Conservation (phyloP, 2,329 filamentous ascomycete species). For the Calonectria multiphialidica region DNA sequence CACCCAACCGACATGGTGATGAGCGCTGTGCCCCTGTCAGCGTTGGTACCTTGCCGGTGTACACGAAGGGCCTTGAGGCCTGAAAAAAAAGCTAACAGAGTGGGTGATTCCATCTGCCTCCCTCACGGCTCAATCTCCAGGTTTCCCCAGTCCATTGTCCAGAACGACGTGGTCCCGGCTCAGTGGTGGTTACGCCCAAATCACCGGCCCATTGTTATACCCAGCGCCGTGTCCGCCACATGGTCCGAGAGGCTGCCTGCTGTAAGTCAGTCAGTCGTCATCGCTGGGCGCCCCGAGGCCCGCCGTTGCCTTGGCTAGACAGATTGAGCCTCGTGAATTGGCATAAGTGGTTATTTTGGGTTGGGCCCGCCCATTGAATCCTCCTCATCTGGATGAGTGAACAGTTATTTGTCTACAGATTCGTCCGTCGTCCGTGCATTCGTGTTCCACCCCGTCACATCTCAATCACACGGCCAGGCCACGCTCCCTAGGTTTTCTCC, state of each 20-base stretch:
- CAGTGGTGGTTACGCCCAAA: constrained; percentile 34
- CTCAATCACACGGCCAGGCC: not conserved
- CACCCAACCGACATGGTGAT: constrained; percentile 43
- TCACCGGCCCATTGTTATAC: constrained; percentile 9
- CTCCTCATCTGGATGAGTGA: not conserved
- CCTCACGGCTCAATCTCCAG: constrained; percentile 31
- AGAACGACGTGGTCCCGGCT: constrained; percentile 18
- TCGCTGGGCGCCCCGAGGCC: constrained; percentile 5
- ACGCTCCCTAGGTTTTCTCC: not conserved
- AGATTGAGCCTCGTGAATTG: constrained; percentile 18
- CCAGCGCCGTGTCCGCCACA: constrained; percentile 29
- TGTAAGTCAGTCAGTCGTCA: constrained; percentile 22
- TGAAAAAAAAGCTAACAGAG: not conserved
- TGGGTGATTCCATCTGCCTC: constrained; percentile 25
- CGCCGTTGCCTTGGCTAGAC: not conserved
- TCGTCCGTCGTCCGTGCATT: constrained; percentile 32
- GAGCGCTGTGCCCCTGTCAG: constrained; percentile 34
- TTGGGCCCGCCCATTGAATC: not conserved
- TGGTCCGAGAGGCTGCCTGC: constrained; percentile 23
- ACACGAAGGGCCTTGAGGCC: not conserved
- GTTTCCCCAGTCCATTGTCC: constrained; percentile 20
- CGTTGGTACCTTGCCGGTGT: not conserved
- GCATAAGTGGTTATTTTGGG: constrained; percentile 13
- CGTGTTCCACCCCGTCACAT: not conserved
- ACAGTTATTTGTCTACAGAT: not conserved